These are phyloP conservation scores for Calamus simplicifolius DNA, from an alignment of 176 grass and related monocot species.

Conservation along the genomic window DNA sequence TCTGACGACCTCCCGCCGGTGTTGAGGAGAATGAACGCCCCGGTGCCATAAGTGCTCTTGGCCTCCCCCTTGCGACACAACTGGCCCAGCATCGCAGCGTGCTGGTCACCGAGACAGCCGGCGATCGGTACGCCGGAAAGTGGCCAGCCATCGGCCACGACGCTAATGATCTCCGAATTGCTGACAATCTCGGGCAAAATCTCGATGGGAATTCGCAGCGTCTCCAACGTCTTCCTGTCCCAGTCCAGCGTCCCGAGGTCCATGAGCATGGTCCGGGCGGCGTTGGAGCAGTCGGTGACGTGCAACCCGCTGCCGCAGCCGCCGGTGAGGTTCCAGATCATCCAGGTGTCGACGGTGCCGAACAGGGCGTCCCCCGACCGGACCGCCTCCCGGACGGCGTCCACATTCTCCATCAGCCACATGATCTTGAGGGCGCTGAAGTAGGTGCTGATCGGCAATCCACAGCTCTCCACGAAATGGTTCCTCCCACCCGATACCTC, in stretches of 20 bases:
- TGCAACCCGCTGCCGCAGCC: constrained; percentile 43
- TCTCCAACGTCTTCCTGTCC: constrained; percentile 51
- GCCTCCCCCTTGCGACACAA: constrained; percentile 81
- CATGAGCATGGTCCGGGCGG: constrained; percentile 96
- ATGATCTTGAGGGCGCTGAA: constrained; percentile 84
- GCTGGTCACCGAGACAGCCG: constrained; percentile 81
- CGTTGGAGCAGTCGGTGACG: constrained; percentile 88
- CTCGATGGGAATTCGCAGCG: constrained; percentile 38
- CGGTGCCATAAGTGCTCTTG: constrained; percentile 86
- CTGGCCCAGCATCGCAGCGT: constrained; percentile 84
- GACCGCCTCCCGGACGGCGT: constrained; percentile 55
- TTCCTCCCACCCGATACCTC: constrained; percentile 59
- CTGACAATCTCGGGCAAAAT: constrained; percentile 89
- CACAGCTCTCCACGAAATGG: constrained; percentile 71
- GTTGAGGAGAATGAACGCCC: constrained; percentile 92
- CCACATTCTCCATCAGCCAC: constrained; percentile 88
- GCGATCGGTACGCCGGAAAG: constrained; percentile 56
- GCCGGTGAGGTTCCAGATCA: constrained; percentile 94
- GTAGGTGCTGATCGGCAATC: constrained; percentile 85
- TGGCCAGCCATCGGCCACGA: constrained; percentile 44
- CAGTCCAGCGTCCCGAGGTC: constrained; percentile 75
- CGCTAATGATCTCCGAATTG: constrained; percentile 66
- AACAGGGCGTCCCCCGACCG: constrained; percentile 61
- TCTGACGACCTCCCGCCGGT: constrained; percentile 53
- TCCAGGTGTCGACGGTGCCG: constrained; percentile 87